Percentiles rank a stretch among this genome's conserved stretches.
These are phyloP conservation scores for Parachaetomium inaequale DNA, from an alignment of 495 filamentous ascomycete species.

Conservation along the genomic window DNA sequence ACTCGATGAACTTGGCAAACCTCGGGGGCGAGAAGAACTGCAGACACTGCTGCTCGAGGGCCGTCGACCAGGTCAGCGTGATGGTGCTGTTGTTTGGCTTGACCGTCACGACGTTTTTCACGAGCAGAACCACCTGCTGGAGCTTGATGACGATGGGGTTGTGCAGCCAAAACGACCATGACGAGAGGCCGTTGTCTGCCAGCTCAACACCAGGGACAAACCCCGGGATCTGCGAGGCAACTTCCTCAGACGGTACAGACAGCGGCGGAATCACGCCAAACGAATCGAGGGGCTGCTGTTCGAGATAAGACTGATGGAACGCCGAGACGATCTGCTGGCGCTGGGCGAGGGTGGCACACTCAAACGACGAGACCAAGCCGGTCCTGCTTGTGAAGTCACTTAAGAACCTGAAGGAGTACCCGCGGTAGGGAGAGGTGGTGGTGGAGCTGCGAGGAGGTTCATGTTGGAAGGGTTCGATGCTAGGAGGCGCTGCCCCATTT, in stretches of 20 bases:
- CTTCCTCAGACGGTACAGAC: background rate
- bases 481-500: background rate
- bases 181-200: background rate
- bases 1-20: constrained; percentile 31
- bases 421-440: constrained; percentile 15
- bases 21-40: constrained; percentile 30
- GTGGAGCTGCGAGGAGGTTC: constrained; percentile 3
- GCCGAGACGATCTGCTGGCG: constrained; percentile 26
- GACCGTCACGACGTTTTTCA: constrained; percentile 26
- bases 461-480: constrained; percentile 7
- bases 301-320: constrained; percentile 22
- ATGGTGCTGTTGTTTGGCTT: constrained; percentile 29
- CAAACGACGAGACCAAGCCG: constrained; percentile 32
- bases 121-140: constrained; percentile 27
- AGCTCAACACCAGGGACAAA: background rate
- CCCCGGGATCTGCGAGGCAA: background rate
- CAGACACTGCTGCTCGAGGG: constrained; percentile 28
- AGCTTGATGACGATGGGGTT: constrained; percentile 28
- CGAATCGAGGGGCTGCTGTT: constrained; percentile 15
- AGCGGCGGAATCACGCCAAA: constrained; percentile 1
- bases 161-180: constrained; percentile 24
- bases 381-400: constrained; percentile 33
- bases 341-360: constrained; percentile 29
- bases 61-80: constrained; percentile 26
- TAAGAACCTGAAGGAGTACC: constrained; percentile 28